A percentile compares a stretch with the other conserved stretches of the same genome.
Evolutionary conservation across 108 stramenopile genomes (phyloP).

Genomic region (Nitzschia sp.): DNA sequence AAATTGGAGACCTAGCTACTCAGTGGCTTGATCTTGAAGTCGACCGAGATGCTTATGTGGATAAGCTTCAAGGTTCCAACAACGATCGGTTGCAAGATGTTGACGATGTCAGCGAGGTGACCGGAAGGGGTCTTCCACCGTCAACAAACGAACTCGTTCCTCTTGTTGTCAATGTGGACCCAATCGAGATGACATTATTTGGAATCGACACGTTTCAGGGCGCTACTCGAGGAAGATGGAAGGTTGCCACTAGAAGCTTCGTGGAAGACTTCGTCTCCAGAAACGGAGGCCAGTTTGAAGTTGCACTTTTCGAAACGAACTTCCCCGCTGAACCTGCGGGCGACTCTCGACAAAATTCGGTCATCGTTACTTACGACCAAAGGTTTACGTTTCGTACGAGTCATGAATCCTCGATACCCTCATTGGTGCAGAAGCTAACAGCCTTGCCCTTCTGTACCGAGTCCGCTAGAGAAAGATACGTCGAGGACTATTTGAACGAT

Average conservation of each 20-base stretch:
- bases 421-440: neutral
- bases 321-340: no score
- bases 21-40: neutral
- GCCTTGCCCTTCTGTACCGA: neutral
- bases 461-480: neutral
- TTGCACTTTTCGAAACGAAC: no score
- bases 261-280: no score
- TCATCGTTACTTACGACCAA: neutral
- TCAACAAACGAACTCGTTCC: no score
- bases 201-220: neutral
- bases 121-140: no score
- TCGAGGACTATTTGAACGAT: neutral
- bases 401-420: neutral
- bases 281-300: no score
- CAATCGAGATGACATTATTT: neutral
- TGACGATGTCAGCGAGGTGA: no score
- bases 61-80: no score
- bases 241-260: neutral
- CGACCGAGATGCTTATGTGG: neutral
- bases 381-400: neutral
- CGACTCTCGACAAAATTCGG: no score
- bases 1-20: neutral
- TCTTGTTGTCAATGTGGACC: neutral
- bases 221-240: neutral
- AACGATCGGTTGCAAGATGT: no score